Percentiles rank a stretch among this genome's conserved stretches.
These are phyloP conservation scores for Tubosaeta sp. DNA, from an alignment of 768 basidiomycete species.

Conservation along the genomic window DNA sequence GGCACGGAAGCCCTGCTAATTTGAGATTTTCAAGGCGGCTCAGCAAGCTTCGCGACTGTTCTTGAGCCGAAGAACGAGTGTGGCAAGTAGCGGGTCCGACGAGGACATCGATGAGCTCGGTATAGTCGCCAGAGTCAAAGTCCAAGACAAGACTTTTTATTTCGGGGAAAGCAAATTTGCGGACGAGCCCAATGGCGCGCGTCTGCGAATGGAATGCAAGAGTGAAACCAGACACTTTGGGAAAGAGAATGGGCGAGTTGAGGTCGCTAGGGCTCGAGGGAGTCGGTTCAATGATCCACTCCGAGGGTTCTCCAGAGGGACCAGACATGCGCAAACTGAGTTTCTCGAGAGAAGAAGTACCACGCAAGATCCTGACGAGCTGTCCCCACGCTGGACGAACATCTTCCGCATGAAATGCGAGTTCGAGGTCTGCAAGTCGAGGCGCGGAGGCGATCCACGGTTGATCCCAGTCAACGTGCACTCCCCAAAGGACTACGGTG, in stretches of 20 bases:
- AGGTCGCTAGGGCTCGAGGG: constrained; percentile 21
- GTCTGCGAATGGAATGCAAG: constrained; percentile 53
- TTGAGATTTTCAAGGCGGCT: constrained; percentile 48
- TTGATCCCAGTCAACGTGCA: constrained; percentile 64
- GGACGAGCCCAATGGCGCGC: constrained; percentile 29
- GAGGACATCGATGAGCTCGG: constrained; percentile 44
- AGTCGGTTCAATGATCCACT: constrained; percentile 30
- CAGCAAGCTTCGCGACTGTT: constrained; percentile 35
- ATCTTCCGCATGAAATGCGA: constrained; percentile 59
- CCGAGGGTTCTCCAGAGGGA: constrained; percentile 40
- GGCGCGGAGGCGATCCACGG: constrained; percentile 28
- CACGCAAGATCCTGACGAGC: constrained; percentile 48
- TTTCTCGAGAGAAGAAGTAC: constrained; percentile 49
- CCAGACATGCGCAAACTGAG: constrained; percentile 58
- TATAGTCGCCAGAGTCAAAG: constrained; percentile 53
- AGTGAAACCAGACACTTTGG: constrained; percentile 29
- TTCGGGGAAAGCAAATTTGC: constrained; percentile 31
- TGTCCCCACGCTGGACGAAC: constrained; percentile 57
- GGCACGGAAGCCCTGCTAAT: constrained; percentile 47
- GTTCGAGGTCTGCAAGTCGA: constrained; percentile 46
- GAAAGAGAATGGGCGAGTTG: constrained; percentile 28
- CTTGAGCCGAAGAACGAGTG: constrained; percentile 34
- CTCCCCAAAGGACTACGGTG: constrained; percentile 56
- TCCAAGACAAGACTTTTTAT: constrained; percentile 44
- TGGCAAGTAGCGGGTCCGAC: constrained; percentile 13